Evolutionary conservation across 805 yeast species (phyloP).

Genomic region (Scheffersomyces amazonensis): DNA sequence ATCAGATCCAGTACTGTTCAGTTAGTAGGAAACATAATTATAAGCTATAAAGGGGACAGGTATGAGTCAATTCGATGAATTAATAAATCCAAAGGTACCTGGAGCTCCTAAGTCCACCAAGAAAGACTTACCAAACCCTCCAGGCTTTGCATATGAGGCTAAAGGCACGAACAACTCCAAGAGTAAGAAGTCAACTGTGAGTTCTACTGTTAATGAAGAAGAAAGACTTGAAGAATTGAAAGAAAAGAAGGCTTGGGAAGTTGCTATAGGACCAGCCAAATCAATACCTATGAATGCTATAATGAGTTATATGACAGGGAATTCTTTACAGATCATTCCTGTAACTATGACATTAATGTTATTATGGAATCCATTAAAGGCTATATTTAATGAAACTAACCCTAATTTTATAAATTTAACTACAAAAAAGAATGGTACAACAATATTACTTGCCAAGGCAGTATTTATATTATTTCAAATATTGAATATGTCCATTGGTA

Average conservation of each 20-base stretch:
- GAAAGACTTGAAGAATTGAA: slow-evolving; percentile 36
- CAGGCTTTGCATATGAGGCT: slow-evolving; percentile 9
- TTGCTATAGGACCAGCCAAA: slow-evolving; percentile 80
- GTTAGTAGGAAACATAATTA: no score
- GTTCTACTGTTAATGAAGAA: slow-evolving; percentile 8
- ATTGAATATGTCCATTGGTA: slow-evolving; percentile 66
- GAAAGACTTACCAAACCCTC: slow-evolving; percentile 9
- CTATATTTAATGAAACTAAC: slow-evolving; percentile 56
- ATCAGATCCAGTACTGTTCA: no score
- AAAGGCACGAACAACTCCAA: background rate
- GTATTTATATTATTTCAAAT: slow-evolving; percentile 40
- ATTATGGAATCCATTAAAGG: slow-evolving; percentile 72
- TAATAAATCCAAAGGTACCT: slow-evolving; percentile 8
- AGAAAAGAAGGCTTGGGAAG: slow-evolving; percentile 77
- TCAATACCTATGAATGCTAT: slow-evolving; percentile 82
- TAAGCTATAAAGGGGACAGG: no score
- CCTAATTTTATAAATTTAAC: slow-evolving; percentile 50
- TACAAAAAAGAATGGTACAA: slow-evolving; percentile 32
- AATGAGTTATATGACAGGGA: slow-evolving; percentile 93
- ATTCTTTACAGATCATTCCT: slow-evolving; percentile 84
- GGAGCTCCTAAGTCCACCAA: slow-evolving; percentile 4
- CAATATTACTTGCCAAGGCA: slow-evolving; percentile 23
- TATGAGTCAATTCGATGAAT: slow-evolving; percentile 3
- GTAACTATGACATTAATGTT: slow-evolving; percentile 86
- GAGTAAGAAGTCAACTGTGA: background rate